Evolutionary conservation across 768 basidiomycete species (phyloP).

Genomic region (Collybia nuda): DNA sequence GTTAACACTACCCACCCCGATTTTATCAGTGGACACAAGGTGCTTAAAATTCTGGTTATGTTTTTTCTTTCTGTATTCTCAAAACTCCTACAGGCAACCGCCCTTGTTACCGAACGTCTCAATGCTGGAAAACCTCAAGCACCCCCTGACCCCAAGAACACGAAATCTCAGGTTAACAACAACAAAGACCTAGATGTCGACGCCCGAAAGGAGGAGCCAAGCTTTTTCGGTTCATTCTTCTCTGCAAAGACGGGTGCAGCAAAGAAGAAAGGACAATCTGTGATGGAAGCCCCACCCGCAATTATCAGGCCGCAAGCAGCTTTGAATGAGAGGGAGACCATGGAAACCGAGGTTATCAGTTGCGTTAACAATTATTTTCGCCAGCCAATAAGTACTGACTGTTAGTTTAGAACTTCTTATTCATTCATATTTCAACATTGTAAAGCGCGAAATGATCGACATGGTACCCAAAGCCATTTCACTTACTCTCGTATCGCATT

Average conservation of each 20-base stretch:
- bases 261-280: conserved; percentile 56
- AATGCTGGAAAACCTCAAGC: conserved; percentile 66
- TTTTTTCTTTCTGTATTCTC: conserved; percentile 5
- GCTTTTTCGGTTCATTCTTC: conserved; percentile 97
- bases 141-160: conserved; percentile 64
- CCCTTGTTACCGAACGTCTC: conserved; percentile 80
- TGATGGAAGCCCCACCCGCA: conserved; percentile 73
- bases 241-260: conserved; percentile 53
- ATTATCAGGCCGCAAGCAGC: conserved; percentile 89
- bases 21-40: conserved; percentile 95
- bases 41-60: conserved; percentile 17
- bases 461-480: conserved; percentile 98
- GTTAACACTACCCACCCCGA: conserved; percentile 99
- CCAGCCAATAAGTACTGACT: neutral
- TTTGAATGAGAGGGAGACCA: conserved; percentile 90
- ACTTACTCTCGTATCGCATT: conserved; percentile 85
- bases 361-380: conserved; percentile 30
- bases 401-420: conserved; percentile 81
- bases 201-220: conserved; percentile 80
- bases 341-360: conserved; percentile 99
- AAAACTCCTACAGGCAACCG: conserved; percentile 66
- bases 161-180: conserved; percentile 76
- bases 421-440: conserved; percentile 95
- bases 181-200: conserved; percentile 94
- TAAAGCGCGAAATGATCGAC: conserved; percentile 99